Percentiles rank a stretch among this genome's conserved stretches.
Evolutionary conservation across 2,329 filamentous ascomycete species (phyloP).

Genomic region (Fusarium caatingaense): DNA sequence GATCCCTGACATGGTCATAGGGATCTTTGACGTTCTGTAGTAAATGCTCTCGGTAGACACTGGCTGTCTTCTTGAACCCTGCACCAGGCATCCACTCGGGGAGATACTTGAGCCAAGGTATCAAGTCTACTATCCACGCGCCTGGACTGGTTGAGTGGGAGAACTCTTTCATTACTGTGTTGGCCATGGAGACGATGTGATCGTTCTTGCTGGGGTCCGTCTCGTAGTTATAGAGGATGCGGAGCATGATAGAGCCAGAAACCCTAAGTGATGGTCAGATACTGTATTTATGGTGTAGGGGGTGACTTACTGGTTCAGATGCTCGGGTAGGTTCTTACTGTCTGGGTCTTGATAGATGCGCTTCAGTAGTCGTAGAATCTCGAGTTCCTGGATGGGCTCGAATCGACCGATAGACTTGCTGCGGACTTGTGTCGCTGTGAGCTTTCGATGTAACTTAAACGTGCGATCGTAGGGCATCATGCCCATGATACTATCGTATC

Average conservation of each 20-base stretch:
- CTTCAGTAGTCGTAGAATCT: neutral
- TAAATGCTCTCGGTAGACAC: neutral
- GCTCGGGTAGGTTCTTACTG: neutral
- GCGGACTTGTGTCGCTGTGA: constrained; percentile 23
- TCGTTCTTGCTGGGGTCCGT: neutral
- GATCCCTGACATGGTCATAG: neutral
- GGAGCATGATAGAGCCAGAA: constrained; percentile 22
- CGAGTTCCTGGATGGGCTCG: constrained; percentile 2
- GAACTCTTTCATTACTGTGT: constrained; percentile 24
- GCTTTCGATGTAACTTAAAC: constrained; percentile 18
- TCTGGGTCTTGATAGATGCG: neutral
- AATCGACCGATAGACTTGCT: constrained; percentile 14
- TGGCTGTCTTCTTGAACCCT: constrained; percentile 10
- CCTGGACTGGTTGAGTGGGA: constrained; percentile 15
- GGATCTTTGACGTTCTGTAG: neutral
- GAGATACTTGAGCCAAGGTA: neutral
- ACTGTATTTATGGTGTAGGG: accelerated
- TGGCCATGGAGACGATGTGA: constrained; percentile 5
- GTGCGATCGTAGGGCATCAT: constrained; percentile 21
- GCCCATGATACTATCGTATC: constrained; percentile 19
- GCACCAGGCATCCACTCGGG: constrained; percentile 17
- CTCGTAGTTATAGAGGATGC: constrained; percentile 16
- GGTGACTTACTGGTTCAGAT: constrained; percentile 5
- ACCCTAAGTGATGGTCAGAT: neutral
- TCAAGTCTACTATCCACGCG: constrained; percentile 13